Evolutionary conservation across 2,329 filamentous ascomycete genomes (phyloP).

Genomic region (Hymenotorrendiella dingleyae): DNA sequence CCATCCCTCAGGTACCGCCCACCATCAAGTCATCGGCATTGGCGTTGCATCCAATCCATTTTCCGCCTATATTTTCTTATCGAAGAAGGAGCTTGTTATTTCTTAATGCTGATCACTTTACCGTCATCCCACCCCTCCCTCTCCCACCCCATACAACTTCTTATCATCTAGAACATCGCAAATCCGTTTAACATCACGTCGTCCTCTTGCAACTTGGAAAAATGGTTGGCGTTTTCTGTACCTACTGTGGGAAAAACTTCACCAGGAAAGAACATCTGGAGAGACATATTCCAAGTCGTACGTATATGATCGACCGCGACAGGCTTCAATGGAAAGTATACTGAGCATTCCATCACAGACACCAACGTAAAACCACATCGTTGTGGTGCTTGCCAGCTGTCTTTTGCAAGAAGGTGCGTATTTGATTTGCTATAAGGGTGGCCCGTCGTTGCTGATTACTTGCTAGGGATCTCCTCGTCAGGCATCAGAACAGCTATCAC

Average conservation of each 20-base stretch:
- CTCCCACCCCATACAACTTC: neutral
- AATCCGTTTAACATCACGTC: neutral
- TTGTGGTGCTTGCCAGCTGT: constrained; percentile 43
- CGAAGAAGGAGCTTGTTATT: too few species aligned
- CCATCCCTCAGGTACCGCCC: too few species aligned
- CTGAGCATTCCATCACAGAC: constrained; percentile 33
- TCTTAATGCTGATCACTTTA: too few species aligned
- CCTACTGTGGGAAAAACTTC: constrained; percentile 50
- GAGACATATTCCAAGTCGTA: constrained; percentile 47
- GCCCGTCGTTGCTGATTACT: constrained; percentile 14
- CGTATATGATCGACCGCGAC: constrained; percentile 25
- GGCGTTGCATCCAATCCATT: too few species aligned
- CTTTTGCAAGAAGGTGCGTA: constrained; percentile 43
- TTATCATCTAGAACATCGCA: neutral
- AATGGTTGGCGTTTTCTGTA: constrained; percentile 37
- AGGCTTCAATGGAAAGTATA: neutral
- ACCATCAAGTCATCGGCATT: too few species aligned
- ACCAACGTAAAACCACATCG: constrained; percentile 50
- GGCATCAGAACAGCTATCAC: constrained; percentile 47
- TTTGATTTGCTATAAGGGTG: neutral
- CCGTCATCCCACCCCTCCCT: too few species aligned
- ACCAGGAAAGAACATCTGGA: constrained; percentile 52
- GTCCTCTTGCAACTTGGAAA: neutral
- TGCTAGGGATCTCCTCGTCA: constrained; percentile 42
- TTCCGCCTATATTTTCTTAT: too few species aligned